Evolutionary conservation across 306 rosid species (phyloP), one percentile per base, ranked within the genome.

Genomic region (Vachellia pachyceras): DNA sequence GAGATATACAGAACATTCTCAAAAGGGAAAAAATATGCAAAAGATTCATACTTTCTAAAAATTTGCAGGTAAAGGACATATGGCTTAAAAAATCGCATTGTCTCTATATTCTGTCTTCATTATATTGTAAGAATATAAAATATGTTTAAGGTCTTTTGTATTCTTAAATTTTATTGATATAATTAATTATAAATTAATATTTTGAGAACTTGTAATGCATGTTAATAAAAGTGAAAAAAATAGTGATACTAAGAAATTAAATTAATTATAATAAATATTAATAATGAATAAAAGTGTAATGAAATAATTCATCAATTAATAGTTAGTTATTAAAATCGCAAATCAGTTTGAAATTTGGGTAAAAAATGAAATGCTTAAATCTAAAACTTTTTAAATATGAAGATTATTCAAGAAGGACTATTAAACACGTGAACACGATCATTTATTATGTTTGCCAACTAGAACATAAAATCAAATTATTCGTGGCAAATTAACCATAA

Each of bases 1-100:
- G 29, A 18, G 5, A 55, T n/a, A 20, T 13, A 8, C 2, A 3
- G 63, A 20, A 55, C 13, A 55, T 55, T 55, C 25, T 55, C 13
- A 20, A 11, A 20, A 8, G 20, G 11, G 3, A 20, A 55, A 55
- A 54, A 20, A 0, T 2, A n/a, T 20, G 29, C 63, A 55, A n/a
- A 55, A 55, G 63, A 55, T 8, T 55, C 25, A 20, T 20, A 22
- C 5, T 55, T 55, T 55, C 88, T 88, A 77, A 89, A 82, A 86
- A 85, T 18, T 50, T 50, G n/a, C n/a, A n/a, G n/a, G n/a, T n/a
- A n/a, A n/a, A n/a, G n/a, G n/a, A n/a, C n/a, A n/a, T n/a, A 50
- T 82, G 74, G 33, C 49, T 0, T n/a, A 23, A 49, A 50, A 69
- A 7, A 69, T 70, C 82, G 44, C 68, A 14, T 23, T 47, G 50